Base-by-base conservation (phyloP, 2,329 filamentous ascomycete genomes). In the Lachnum nothofagi region DNA sequence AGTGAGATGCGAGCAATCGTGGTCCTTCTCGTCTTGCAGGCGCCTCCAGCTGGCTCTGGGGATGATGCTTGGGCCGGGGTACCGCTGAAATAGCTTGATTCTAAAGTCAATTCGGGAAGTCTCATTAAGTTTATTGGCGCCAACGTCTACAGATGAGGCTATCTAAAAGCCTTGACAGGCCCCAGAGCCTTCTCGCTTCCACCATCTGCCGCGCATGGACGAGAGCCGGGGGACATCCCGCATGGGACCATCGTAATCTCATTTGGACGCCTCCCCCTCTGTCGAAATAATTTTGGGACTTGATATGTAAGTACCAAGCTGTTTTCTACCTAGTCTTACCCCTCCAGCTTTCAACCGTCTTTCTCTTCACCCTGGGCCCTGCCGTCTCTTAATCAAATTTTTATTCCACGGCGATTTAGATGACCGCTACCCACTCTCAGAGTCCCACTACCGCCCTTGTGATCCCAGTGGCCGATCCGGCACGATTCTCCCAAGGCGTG, bases 171-270 rank as follows among this genome's bases (percentile, higher is more conserved):
- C 24, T 5, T 20, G 34, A 19, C 24, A 16, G 14, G 24, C n/a
- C 37, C 35, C 41, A n/a, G 19, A 40, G 40, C 34, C 31, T 22
- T n/a, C 22, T 25, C 37, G 25, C 24, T 5, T 31, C 34, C 37
- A n/a, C 35, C n/a, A 34, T 44, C 33, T 43, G 43, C 35, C 48
- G 43, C 38, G 38, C 29, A 43, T 46, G 38, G 27, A 41, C 35
- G 27, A 35, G 35, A 4, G 24, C 39, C 35, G 44, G 14, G 19
- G 31, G 34, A 17, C 10, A 6, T 33, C 6, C 31, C 19, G 35
- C 35, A 45, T 29, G 35, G 41, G 41, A 25, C 42, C 12, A 46
- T 52, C 42, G 50, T 27, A 53, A 53, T 53, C 39, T 53, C 46
- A 39, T n/a, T 34, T 37, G 24, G 22, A 40, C 23, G 33, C 23